Evolutionary conservation across 805 yeast species (phyloP).

Genomic region (Tetrapisispora pingtungensis): DNA sequence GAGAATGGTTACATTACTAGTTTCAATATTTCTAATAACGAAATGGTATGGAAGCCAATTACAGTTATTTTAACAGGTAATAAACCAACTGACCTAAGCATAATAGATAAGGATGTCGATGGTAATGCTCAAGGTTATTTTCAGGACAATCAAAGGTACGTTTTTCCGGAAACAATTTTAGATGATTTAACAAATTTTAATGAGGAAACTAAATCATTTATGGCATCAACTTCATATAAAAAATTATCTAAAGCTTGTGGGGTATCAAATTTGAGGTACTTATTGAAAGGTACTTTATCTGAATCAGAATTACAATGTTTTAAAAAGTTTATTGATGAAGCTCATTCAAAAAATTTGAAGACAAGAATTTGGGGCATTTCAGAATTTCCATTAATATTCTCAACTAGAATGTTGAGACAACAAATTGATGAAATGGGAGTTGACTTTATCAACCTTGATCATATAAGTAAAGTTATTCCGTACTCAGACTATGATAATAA

Average conservation of each 20-base stretch:
- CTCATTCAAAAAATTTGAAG: conserved; percentile 42
- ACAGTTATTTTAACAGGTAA: conserved; percentile 60
- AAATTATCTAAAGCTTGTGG: conserved; percentile 13
- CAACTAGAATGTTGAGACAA: conserved; percentile 37
- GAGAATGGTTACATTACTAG: conserved; percentile 43
- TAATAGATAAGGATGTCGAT: neutral
- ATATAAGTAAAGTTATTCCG: conserved; percentile 23
- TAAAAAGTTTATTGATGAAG: conserved; percentile 26
- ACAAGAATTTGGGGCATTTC: conserved; percentile 68
- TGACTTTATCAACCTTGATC: conserved; percentile 54
- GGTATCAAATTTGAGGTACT: conserved; percentile 4
- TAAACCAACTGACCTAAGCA: conserved; percentile 32
- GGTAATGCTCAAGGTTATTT: neutral
- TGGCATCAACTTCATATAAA: conserved; percentile 37
- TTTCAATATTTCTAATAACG: conserved; percentile 31
- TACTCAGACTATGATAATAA: neutral
- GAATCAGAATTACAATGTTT: conserved; percentile 13
- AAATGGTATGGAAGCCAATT: conserved; percentile 42
- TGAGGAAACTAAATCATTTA: conserved; percentile 14
- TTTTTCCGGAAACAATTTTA: conserved; percentile 41
- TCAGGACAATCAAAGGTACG: conserved; percentile 20
- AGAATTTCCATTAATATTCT: conserved; percentile 40
- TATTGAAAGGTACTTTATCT: conserved; percentile 10
- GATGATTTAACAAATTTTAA: conserved; percentile 19
- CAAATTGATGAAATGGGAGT: conserved; percentile 34